Base-by-base conservation (phyloP, 768 basidiomycete genomes). In the Auricularia sp. region DNA sequence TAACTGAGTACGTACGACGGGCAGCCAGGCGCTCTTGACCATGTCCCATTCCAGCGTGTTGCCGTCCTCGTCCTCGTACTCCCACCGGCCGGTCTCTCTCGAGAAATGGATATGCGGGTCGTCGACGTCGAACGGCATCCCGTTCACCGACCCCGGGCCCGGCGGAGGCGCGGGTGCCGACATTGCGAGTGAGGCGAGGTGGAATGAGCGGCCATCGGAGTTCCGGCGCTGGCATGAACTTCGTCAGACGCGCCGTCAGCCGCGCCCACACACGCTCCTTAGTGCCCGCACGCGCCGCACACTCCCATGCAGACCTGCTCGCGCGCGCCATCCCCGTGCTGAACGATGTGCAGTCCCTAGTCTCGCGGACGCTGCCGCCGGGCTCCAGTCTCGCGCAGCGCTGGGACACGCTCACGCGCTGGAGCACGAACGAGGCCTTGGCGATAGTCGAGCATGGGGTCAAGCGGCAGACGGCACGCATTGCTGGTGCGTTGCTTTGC, bases 41-140 rank as follows among this genome's bases (percentile, higher is more conserved):
- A 81, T 74, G 72, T 93, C 91, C 77, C 88, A 98, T 76, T 98
- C 96, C 71, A 91, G 81, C 73, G 97, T 95, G n/a, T 81, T 76
- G 18, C 91, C 94, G 69, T 94, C 90, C 60, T 91, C 90, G 70
- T 92, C 85, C 73, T 99, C 96, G 71, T 88, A 86, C 66, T 87
- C 85, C 92, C 93, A 98, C 70, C 91, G 88, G 62, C 83, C 83
- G 3, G 85, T 78, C 51, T 80, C 79, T 70, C 82, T 87, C 62
- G 89, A 88, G 73, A 89, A 91, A 75, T 93, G 88, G 12, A 94
- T 83, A 66, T 88, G 85, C 65, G 88, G 88, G 76, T 97, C 93
- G 56, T 59, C 56, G 14, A 59, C 56, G 56, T 59, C 56, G 23
- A 59, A 59, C 47, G 47, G 47, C 11, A 51, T 21, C 11, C 47